Percentiles rank a stretch among this genome's conserved stretches.
phyloP scores from a whole-genome alignment of 768 basidiomycete species.

The Phlebiopsis gigantea region DNA sequence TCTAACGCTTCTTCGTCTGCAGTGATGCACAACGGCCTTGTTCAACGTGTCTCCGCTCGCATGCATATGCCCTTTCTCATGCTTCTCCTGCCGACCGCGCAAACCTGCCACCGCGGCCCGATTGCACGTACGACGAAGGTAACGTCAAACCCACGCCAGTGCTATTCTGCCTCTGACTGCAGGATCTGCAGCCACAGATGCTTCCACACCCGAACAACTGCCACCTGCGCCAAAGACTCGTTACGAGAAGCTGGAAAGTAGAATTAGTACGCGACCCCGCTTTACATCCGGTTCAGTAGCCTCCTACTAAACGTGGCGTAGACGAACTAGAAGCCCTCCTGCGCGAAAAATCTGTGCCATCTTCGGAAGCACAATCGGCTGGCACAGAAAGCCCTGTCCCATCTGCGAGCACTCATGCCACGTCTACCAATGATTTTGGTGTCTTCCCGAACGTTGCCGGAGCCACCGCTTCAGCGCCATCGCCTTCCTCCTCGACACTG shows the following conservation, averaged over 20 bases:
- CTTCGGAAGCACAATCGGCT: background rate
- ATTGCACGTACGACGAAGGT: conserved; percentile 77
- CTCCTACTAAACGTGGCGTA: conserved; percentile 20
- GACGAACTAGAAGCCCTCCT: conserved; percentile 65
- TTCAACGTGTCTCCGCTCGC: conserved; percentile 72
- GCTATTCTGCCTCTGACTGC: background rate
- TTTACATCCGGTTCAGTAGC: conserved; percentile 1
- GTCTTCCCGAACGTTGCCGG: background rate
- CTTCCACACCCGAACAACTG: conserved; percentile 23
- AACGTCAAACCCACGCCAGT: conserved; percentile 11
- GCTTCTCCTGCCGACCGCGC: conserved; percentile 44
- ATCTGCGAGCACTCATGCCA: background rate
- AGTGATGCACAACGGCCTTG: conserved; percentile 78
- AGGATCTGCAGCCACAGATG: conserved; percentile 35
- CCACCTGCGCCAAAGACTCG: conserved; percentile 53
- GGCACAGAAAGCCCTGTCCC: background rate
- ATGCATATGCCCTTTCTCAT: conserved; percentile 63
- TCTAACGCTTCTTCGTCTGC: conserved; percentile 1
- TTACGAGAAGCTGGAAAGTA: conserved; percentile 59
- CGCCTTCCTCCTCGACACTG: background rate
- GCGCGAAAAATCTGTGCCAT: conserved; percentile 42
- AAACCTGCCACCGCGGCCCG: conserved; percentile 48
- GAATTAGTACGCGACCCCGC: conserved; percentile 49
- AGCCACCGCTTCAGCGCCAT: background rate
- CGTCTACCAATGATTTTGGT: background rate